Base-by-base conservation (phyloP, 2,329 filamentous ascomycete genomes). In the Acephala macrosclerotiorum region DNA sequence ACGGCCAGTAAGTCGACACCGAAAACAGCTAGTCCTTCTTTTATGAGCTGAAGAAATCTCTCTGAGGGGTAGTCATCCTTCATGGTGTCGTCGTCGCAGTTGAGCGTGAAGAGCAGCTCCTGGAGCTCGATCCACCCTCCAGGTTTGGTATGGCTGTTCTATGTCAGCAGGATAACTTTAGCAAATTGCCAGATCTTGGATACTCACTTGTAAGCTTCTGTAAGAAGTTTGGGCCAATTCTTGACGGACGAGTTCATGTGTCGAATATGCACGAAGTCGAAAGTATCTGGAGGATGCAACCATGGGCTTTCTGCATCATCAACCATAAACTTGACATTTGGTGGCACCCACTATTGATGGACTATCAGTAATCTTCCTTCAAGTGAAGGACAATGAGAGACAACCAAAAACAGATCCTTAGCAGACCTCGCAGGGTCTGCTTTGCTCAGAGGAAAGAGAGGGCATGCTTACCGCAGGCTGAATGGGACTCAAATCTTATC, bases 211-310 rank as follows among this genome's bases (percentile, higher is more conserved):
- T 58, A 68, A 0, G 66, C 56, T 35, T 60, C 63, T 1, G 40
- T 38, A 18, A 68, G 45, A 26, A 70, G 61, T 18, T 51, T 78
- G 45, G 80, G 79, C 76, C 86, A 89, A 68, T 88, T 86, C 7
- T 79, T 76, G 60, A 89, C 82, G 61, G 82, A 82, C 25, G 87
- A 87, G 1, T 80, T 77, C 73, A 88, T 79, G 66, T 84, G 79
- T 35, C 83, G 78, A 42, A 76, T 74, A 71, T 85, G 83, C 65
- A 86, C 81, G 66, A 80, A 82, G 70, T 85, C 82, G 72, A 85
- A 85, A 61, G 80, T 78, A 68, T 83, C 76, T 1, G 77, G 72
- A 65, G 80, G 82, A 4, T 62, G 66, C 16, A 81, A 74, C 84
- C 84, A 87, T 7, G 80, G 75, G 61, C 81, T 77, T 70, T 84